Base-by-base conservation (phyloP, 768 basidiomycete genomes). In the Boletus fagicola region DNA sequence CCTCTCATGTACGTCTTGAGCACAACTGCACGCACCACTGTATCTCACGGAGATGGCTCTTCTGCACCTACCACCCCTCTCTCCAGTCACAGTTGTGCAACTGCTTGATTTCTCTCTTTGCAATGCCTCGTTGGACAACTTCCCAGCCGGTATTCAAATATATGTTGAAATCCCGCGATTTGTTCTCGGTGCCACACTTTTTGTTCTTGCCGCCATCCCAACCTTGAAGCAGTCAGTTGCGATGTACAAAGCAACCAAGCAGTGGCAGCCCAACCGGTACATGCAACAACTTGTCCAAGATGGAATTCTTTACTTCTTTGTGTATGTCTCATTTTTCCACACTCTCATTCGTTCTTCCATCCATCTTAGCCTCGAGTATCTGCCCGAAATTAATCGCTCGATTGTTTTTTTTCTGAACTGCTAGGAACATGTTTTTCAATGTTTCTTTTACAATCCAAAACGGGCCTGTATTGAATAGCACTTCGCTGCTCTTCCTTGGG, bases 141-240 rank as follows among this genome's bases (percentile, higher is more conserved):
- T 1, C 4, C 5, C 39, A 39, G 0, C 18, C 4, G 6, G 1
- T 18, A 7, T 10, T n/a, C 0, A 4, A 2, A 0, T 11, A 1
- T 39, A n/a, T 39, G 15, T 2, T 5, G 3, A 5, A 3, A 42
- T 20, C 4, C 40, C 40, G 12, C 40, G 20, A 3, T 13, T 42
- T 7, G 20, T 13, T 20, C n/a, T n/a, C n/a, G n/a, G n/a, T n/a
- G n/a, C n/a, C n/a, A n/a, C n/a, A n/a, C n/a, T n/a, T n/a, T n/a
- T n/a, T n/a, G n/a, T n/a, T n/a, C n/a, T n/a, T n/a, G n/a, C n/a
- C n/a, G n/a, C n/a, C n/a, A n/a, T n/a, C n/a, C n/a, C n/a, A n/a
- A n/a, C n/a, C n/a, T n/a, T n/a, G n/a, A n/a, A n/a, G n/a, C n/a
- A n/a, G n/a, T n/a, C n/a, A n/a, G n/a, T n/a, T n/a, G n/a, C n/a